Evolutionary conservation across 2,329 filamentous ascomycete species (phyloP), one percentile per base, ranked within the genome.

Genomic region (Nannizzia gypsea): DNA sequence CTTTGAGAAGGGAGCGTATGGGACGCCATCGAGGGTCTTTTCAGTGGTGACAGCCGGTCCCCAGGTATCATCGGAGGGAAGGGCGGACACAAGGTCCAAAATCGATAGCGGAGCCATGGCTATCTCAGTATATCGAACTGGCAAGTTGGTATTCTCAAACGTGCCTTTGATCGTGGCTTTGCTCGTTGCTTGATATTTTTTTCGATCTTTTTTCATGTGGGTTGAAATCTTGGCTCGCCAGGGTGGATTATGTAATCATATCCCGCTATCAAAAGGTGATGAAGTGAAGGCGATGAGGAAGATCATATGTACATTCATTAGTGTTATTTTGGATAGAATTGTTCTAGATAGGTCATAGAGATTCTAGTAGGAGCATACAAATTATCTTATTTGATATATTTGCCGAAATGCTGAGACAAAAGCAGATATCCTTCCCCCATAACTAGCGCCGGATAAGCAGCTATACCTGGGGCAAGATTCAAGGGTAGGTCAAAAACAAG

Each of bases 1-100:
- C 78, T 99, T 99, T 67, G 91, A 96, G 81, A 93, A 99, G 63
- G 93, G 93, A 68, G 93, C 93, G 75, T 96, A 99, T 42, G 93
- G 93, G 56, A 97, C 90, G 72, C 93, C 93, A 73, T 95, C 86
- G 69, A 97, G 83, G 63, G 89, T 96, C 65, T 89, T 95, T 74
- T 96, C 89, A 68, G 79, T 84, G 63, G 90, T 87, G 67, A 87
- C 83, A 63, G 88, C 75, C 59, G 92, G 92, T 62, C 93, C 93
- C 93, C 93, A 99, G 75, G 85, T 83, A 69, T 89, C 86, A 71
- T 86, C 85, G 60, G 86, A 79, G 64, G 87, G 87, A 70, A 90
- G 83, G 70, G 83, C 81, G 70, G 85, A 78, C 72, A 89, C 86
- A 65, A 90, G 81, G 68, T 85, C 81, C 66, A 82, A 76, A 66